These are phyloP conservation scores for Pichia inconspicua DNA, from an alignment of 1,139 yeast species.

Conservation along the genomic window DNA sequence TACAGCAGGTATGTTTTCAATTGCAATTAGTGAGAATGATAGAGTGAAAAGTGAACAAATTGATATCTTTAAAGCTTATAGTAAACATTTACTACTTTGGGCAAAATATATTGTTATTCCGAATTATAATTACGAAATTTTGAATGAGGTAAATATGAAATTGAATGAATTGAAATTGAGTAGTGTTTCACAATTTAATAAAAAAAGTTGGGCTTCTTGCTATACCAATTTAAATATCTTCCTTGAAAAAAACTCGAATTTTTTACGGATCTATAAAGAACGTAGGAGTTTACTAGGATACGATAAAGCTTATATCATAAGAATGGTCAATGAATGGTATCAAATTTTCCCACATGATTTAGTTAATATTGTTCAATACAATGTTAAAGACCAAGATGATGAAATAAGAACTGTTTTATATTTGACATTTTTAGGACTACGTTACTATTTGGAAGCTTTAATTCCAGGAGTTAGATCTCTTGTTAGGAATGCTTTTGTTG, in stretches of 20 bases:
- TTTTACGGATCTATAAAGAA: background rate
- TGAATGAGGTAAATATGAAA: background rate
- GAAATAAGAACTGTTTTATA: slow-evolving; percentile 4
- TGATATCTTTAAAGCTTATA: background rate
- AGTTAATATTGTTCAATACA: slow-evolving; percentile 1
- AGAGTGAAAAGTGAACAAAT: background rate
- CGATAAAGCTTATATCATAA: slow-evolving; percentile 8
- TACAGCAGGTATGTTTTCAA: slow-evolving; percentile 11
- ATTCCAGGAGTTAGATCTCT: slow-evolving; percentile 9
- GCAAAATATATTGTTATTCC: slow-evolving; percentile 5
- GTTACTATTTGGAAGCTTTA: slow-evolving; percentile 5
- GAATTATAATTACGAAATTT: background rate
- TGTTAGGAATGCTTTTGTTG: slow-evolving; percentile 9
- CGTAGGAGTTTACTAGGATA: slow-evolving; percentile 8
- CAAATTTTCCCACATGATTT: slow-evolving; percentile 13
- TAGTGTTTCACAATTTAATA: background rate
- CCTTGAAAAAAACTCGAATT: slow-evolving; percentile 5
- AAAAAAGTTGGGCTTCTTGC: background rate
- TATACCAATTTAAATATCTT: slow-evolving; percentile 9
- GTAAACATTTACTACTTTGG: slow-evolving; percentile 1
- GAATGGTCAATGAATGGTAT: slow-evolving; percentile 13
- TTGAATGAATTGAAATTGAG: background rate
- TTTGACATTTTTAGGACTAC: slow-evolving; percentile 9
- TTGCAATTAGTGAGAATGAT: slow-evolving; percentile 7
- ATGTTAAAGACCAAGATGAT: background rate